Evolutionary conservation across 179 eudicot species (phyloP), one percentile per base, ranked within the genome.

Genomic region (Actinidia arguta): DNA sequence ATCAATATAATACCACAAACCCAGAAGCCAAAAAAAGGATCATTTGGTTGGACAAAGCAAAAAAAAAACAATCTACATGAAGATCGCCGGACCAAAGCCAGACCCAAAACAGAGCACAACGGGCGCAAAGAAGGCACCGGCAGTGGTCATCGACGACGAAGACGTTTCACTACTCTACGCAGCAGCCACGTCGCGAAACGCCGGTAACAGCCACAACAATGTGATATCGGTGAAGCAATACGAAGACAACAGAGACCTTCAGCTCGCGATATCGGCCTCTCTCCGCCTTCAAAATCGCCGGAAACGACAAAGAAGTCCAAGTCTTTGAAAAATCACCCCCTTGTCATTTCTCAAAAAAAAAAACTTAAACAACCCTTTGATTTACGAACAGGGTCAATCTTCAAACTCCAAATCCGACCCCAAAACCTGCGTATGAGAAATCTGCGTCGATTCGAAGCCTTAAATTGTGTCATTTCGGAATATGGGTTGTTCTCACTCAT

Each of bases 371-470:
- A 27, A 9, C 58, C 20, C 71, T 48, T 84, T 86, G 2, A 27
- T 80, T 12, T 63, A 75, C 68, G 93, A 88, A 69, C 27, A 51
- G 5, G 92, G 91, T 0, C 89, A 89, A 44, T 88, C 92, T 0
- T 90, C 93, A 0, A 70, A 79, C 13, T 79, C 81, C 17, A 80
- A 68, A 51, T 67, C 64, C 0, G 73, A 78, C 8, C 14, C 62
- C 72, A 4, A 0, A 0, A 27, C 48, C 44, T 79, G 51, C 51
- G 36, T 67, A 51, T 94, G 98, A 73, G 92, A 88, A 9, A 93
- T 94, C 6, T 94, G 98, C 76, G 88, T 88, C 4, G 98, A 94
- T 1, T 13, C 46, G 10, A 92, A 91, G 73, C 81, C 82, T 3
- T 50, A 3, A 6, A 56, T 71, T 0, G 87, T 87, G 75, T 83